Base-by-base conservation (phyloP, 768 basidiomycete genomes). In the Naganishia randhawae region DNA sequence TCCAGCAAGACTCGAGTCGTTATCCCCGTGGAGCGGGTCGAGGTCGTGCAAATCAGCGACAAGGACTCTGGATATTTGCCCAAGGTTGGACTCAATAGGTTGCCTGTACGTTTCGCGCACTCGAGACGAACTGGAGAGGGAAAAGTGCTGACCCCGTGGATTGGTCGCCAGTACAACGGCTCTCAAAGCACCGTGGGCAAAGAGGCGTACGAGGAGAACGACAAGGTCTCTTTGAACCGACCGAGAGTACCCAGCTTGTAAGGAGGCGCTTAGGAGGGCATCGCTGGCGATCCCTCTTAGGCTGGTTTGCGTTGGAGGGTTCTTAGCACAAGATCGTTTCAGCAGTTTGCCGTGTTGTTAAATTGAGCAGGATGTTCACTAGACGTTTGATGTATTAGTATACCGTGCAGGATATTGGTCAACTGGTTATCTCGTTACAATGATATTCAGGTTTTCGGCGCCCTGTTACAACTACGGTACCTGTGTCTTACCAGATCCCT, bases 1-100 rank as follows among this genome's bases (percentile, higher is more conserved):
- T 14, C 37, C 19, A n/a, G 19, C 57, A 61, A 22, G 37, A 41
- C 19, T 7, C 57, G 37, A 4, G 37, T 41, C 5, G 57, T 61
- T 14, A 61, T 61, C 37, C 57, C 57, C 57, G 37, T 61, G 25
- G 57, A 61, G 25, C 29, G 57, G 35, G 39, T 35, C 22, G 57
- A 61, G 29, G 39, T 61, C 1, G 32, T 61, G 17, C 35, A 39
- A 6, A 41, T 61, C 39, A 61, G 57, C 14, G 57, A 61, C 57
- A 61, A 61, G 57, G 57, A 61, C 22, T 31, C 57, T 9, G 57
- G 37, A 4, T 61, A 61, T 25, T 22, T 39, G 37, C 37, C 35
- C 39, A 61, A n/a, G 37, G 16, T 42, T 25, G 57, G 57, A 7
- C 33, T 61, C 16, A 61, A 61, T 39, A 61, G 57, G 57, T 61